These are phyloP conservation scores for Huiozyma sinensis DNA, from an alignment of 805 yeast species.

Conservation along the genomic window DNA sequence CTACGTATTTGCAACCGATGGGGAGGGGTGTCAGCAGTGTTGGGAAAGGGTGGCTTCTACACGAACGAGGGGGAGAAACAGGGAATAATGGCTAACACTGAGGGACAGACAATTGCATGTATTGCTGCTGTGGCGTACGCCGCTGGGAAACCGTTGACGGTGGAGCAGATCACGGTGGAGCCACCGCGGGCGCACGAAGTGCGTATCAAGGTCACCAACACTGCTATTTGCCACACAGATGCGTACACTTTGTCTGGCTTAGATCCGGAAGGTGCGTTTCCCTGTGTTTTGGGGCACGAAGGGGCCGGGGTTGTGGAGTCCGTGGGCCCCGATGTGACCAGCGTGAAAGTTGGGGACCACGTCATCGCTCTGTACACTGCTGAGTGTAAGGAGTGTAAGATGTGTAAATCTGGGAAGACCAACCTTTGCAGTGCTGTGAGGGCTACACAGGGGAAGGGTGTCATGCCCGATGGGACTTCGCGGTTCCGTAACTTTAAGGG, in stretches of 20 bases:
- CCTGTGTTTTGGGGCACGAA: constrained; percentile 90
- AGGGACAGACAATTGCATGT: constrained; percentile 56
- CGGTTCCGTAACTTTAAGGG: constrained; percentile 79
- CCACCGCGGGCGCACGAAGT: constrained; percentile 98
- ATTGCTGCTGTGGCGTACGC: constrained; percentile 98
- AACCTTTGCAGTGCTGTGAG: constrained; percentile 92
- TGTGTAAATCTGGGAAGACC: constrained; percentile 91
- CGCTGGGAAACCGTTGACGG: constrained; percentile 69
- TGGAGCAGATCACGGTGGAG: constrained; percentile 82
- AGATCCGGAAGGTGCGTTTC: constrained; percentile 96
- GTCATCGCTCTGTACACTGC: constrained; percentile 94
- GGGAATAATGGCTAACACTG: constrained; percentile 7
- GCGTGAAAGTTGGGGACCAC: constrained; percentile 84
- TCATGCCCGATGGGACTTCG: constrained; percentile 96
- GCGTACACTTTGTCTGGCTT: constrained; percentile 90
- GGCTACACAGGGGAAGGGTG: constrained; percentile 96
- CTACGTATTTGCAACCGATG: neutral
- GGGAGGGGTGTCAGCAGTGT: neutral
- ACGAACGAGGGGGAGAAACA: too few relatives aligned
- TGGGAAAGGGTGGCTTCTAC: too few relatives aligned
- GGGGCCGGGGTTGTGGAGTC: constrained; percentile 96
- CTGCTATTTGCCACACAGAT: constrained; percentile 98
- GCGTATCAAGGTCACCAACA: constrained; percentile 72
- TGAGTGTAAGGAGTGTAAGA: constrained; percentile 90
- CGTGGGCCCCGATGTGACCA: constrained; percentile 87